These are phyloP conservation scores for Lanzia echinophila DNA, from an alignment of 2,329 filamentous ascomycete genomes.

Conservation along the genomic window DNA sequence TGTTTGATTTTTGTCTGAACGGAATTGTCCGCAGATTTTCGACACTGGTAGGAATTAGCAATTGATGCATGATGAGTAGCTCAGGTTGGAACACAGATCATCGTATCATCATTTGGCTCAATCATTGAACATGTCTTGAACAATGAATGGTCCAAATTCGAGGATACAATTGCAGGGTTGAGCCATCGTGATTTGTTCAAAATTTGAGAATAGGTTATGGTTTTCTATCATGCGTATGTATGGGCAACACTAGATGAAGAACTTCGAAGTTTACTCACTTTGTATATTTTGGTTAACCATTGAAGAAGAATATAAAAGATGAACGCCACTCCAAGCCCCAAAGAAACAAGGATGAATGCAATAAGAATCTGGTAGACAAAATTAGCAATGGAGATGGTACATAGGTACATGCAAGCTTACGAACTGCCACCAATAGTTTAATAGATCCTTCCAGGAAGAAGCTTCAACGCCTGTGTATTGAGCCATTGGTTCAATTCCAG, in stretches of 20 bases:
- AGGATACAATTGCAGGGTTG: too few species aligned
- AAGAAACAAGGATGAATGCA: constrained; percentile 21
- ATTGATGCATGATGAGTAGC: too few species aligned
- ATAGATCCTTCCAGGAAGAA: constrained; percentile 17
- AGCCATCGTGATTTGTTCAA: too few species aligned
- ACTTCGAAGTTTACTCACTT: constrained; percentile 1
- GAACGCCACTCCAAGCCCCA: constrained; percentile 14
- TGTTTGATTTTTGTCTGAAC: constrained; percentile 12
- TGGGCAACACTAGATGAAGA: too few species aligned
- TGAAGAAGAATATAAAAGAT: constrained; percentile 15
- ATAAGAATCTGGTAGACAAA: constrained; percentile 18
- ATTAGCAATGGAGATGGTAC: constrained; percentile 13
- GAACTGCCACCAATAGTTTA: constrained; percentile 25
- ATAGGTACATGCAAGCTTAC: constrained; percentile 12
- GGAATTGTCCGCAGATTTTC: constrained; percentile 8
- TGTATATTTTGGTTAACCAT: constrained; percentile 6
- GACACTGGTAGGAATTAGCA: not conserved
- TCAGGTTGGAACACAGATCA: too few species aligned
- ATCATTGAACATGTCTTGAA: too few species aligned
- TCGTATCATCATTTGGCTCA: too few species aligned
- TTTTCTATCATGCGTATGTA: too few species aligned
- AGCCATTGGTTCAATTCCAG: constrained; percentile 19
- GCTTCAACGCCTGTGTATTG: constrained; percentile 22
- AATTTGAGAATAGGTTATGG: too few species aligned
- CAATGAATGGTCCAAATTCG: too few species aligned